Conservation (phyloP, 2,329 filamentous ascomycete genomes). For the Xylariaceae sp. region DNA sequence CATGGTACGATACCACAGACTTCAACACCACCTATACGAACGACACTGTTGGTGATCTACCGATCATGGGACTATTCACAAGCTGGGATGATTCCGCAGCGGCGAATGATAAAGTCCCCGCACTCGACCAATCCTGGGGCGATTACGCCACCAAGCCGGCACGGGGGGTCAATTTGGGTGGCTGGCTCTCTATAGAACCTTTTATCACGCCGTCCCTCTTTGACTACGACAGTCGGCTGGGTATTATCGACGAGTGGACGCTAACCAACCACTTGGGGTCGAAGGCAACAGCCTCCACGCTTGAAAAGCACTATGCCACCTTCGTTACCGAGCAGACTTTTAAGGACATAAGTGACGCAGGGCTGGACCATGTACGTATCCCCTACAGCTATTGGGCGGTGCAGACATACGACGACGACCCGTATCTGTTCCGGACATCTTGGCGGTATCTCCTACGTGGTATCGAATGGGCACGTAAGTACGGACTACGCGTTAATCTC, state of each 20-base stretch:
- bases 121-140: constrained; percentile 70
- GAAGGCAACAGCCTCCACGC: constrained; percentile 55
- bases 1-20: constrained; percentile 83
- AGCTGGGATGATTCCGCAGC: constrained; percentile 78
- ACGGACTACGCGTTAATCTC: constrained; percentile 87
- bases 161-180: constrained; percentile 86
- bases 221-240: constrained; percentile 55
- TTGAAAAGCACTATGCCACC: constrained; percentile 89
- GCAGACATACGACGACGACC: constrained; percentile 75
- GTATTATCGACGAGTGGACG: constrained; percentile 85
- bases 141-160: constrained; percentile 75
- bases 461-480: constrained; percentile 90
- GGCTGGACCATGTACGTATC: constrained; percentile 94
- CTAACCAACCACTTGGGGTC: constrained; percentile 67
- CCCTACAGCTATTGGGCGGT: constrained; percentile 96
- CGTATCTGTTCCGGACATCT: constrained; percentile 78
- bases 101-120: constrained; percentile 75
- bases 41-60: constrained; percentile 77
- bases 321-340: constrained; percentile 87
- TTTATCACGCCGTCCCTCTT: constrained; percentile 96
- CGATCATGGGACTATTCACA: constrained; percentile 81
- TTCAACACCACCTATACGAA: constrained; percentile 95
- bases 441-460: constrained; percentile 91
- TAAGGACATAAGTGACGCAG: constrained; percentile 75
- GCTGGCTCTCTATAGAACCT: constrained; percentile 90